Conservation (phyloP, 1,284 basidiomycete genomes). For the Kalmanozyma brasiliensis region DNA sequence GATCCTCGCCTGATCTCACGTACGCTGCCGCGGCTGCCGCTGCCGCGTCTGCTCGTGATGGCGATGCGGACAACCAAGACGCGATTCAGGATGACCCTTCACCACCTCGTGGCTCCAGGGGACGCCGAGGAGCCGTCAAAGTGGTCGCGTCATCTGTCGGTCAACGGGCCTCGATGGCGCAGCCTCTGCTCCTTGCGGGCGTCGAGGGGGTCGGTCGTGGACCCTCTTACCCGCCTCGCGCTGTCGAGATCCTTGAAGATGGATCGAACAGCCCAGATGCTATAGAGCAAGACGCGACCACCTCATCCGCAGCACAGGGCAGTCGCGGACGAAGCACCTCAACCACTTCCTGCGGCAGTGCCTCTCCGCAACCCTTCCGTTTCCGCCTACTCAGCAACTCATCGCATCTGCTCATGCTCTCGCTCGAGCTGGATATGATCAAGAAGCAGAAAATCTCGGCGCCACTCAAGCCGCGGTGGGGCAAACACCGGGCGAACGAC, state of each 20-base stretch:
- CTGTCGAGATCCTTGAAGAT: constrained; percentile 30
- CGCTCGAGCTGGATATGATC: constrained; percentile 66
- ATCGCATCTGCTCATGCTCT: constrained; percentile 65
- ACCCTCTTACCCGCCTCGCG: constrained; percentile 43
- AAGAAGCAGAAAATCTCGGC: constrained; percentile 64
- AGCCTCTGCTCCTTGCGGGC: constrained; percentile 22
- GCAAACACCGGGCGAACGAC: constrained; percentile 58
- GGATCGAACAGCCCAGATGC: background rate
- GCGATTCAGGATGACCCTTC: constrained; percentile 14
- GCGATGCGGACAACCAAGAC: constrained; percentile 1
- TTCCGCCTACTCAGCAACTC: constrained; percentile 61
- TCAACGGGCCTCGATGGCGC: constrained; percentile 12
- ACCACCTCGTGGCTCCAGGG: constrained; percentile 39
- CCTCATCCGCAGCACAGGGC: background rate
- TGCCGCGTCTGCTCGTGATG: constrained; percentile 1
- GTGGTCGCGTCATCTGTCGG: constrained; percentile 43
- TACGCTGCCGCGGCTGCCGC: constrained; percentile 35
- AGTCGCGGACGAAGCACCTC: constrained; percentile 20
- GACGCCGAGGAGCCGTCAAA: constrained; percentile 52
- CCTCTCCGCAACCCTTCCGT: constrained; percentile 26
- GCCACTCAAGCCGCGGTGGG: constrained; percentile 64
- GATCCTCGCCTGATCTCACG: constrained; percentile 50
- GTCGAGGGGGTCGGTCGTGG: constrained; percentile 33
- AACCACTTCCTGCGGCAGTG: constrained; percentile 5
- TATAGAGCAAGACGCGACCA: constrained; percentile 6